Conservation (phyloP, 257 asterid species). For the Fraxinus excelsior region DNA sequence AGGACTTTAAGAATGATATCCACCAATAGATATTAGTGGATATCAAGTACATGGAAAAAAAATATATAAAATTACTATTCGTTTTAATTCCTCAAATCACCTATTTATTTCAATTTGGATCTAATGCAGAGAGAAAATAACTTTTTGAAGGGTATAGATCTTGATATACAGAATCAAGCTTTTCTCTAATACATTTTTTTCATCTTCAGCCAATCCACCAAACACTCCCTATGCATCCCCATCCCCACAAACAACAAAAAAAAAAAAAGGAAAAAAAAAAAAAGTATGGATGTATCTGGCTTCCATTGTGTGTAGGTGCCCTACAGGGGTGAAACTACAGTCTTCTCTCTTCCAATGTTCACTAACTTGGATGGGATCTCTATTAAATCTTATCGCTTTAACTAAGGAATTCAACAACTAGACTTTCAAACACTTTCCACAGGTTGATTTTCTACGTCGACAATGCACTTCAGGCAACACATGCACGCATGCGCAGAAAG, state of each 20-base stretch:
- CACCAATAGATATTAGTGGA: neutral
- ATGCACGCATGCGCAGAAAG: neutral
- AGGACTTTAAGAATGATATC: neutral
- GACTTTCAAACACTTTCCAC: neutral
- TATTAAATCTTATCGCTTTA: neutral
- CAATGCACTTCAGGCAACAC: neutral
- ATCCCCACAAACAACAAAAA: too few relatives aligned
- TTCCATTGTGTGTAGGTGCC: neutral
- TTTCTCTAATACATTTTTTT: neutral
- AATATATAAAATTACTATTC: neutral
- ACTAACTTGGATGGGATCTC: neutral
- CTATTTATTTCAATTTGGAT: neutral
- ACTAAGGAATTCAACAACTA: neutral
- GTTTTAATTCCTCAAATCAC: neutral
- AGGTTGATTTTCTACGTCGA: neutral
- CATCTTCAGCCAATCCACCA: neutral
- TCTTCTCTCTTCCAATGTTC: neutral
- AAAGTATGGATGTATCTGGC: neutral
- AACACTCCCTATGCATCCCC: neutral
- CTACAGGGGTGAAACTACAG: neutral
- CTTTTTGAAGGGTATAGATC: neutral
- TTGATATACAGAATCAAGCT: neutral
- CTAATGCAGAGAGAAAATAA: neutral
- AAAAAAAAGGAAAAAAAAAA: too few relatives aligned
- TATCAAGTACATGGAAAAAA: neutral